Evolutionary conservation across 192 early-diverging fungal genomes (phyloP).

Genomic region (Lobosporangium transversale): DNA sequence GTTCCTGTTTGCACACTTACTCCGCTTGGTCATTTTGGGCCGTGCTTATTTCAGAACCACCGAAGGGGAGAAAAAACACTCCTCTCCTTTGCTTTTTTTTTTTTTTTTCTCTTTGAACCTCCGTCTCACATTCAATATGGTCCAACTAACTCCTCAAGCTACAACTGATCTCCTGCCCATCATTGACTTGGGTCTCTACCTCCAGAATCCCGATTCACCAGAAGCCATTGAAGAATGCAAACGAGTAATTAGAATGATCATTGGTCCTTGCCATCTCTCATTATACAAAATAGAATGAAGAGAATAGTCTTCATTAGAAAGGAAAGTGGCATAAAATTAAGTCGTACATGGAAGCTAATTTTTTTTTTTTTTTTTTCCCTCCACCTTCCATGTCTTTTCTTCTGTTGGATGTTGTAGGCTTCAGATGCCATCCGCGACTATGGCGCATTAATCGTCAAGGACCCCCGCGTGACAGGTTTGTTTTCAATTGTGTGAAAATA

Average conservation of each 20-base stretch:
- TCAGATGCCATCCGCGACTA: conserved; percentile 69
- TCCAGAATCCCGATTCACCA: conserved; percentile 59
- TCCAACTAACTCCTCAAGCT: conserved; percentile 23
- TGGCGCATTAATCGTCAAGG: conserved; percentile 70
- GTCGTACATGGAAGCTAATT: no score
- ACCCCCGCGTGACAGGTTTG: conserved; percentile 72
- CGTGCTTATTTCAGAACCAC: neutral
- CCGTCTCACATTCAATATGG: conserved; percentile 24
- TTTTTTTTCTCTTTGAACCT: conserved; percentile 13
- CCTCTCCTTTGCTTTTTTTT: neutral
- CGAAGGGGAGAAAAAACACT: no score
- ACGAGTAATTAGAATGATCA: conserved; percentile 47
- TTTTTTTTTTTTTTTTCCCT: no score
- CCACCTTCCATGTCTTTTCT: no score
- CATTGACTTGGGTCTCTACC: conserved; percentile 68
- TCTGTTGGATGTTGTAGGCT: no score
- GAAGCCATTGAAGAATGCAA: conserved; percentile 65
- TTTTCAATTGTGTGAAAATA: no score
- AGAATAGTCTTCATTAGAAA: no score
- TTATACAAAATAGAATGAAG: conserved; percentile 2
- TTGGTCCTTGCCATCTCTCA: neutral
- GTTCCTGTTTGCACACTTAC: neutral
- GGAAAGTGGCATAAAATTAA: no score
- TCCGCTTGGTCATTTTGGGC: neutral
- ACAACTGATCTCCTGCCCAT: conserved; percentile 57